Evolutionary conservation across 768 basidiomycete genomes (phyloP), one percentile per base, ranked within the genome.

Genomic region (Saitozyma sp.): DNA sequence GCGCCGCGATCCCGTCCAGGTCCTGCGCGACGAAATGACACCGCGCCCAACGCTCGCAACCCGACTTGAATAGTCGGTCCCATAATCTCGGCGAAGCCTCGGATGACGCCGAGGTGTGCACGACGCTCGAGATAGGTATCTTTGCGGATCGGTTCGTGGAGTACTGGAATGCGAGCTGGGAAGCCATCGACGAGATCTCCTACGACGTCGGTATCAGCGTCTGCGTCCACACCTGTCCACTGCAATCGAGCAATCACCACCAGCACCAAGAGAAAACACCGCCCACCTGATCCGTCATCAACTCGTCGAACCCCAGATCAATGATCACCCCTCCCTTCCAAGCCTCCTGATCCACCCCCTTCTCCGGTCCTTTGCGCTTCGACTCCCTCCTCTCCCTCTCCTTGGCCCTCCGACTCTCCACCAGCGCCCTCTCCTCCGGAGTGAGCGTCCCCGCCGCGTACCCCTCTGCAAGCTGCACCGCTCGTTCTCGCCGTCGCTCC

Each of bases 111-210:
- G 90, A 90, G 4, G 92, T 89, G 80, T 88, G 91, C 38, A 93
- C 75, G 43, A 98, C 79, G 8, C 82, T 82, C n/a, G 80, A 74
- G 77, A 98, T 91, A 0, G 91, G 89, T 60, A 80, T 83, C 6
- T 83, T 75, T 6, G 92, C 85, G 58, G 84, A 83, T 62, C 91
- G 87, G 79, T 98, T 96, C 56, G 86, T 84, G 72, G 90, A 89
- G 80, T 98, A 96, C 19, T 89, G 87, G 77, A 90, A 96, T n/a
- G 87, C 88, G 54, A 97, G 82, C 79, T 99, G 96, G 37, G 90
- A 89, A 59, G 86, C 86, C 71, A 99, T 84, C 6, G 94, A 97
- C 68, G 83, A 86, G 64, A 96, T 85, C 83, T 98, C 96, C 95
- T 98, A 55, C 29, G 9, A 50, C 19, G 50, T 7, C 16, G 29